These are phyloP conservation scores for Hymenoscyphus repandus DNA, from an alignment of 2,329 filamentous ascomycete species.

Conservation along the genomic window DNA sequence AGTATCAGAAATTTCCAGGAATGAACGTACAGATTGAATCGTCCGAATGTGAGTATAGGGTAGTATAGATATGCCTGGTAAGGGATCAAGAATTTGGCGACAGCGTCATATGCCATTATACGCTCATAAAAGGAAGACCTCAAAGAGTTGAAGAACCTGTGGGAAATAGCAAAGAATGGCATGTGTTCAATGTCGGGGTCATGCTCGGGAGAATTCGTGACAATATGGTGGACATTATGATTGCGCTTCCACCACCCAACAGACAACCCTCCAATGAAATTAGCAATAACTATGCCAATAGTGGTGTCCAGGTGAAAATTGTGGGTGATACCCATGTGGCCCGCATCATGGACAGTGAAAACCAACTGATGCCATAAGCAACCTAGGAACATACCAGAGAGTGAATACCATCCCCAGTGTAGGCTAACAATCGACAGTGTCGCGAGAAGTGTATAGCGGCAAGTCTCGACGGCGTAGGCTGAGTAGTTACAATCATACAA, in stretches of 20 bases:
- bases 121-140: conserved; percentile 79
- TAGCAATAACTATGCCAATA: conserved; percentile 85
- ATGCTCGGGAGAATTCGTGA: conserved; percentile 92
- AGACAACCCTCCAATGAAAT: conserved; percentile 84
- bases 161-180: conserved; percentile 82
- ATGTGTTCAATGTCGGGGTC: conserved; percentile 93
- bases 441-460: conserved; percentile 67
- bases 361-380: conserved; percentile 91
- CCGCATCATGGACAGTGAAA: conserved; percentile 91
- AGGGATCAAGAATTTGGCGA: conserved; percentile 65
- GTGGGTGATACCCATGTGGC: conserved; percentile 97
- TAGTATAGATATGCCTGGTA: conserved; percentile 82
- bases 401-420: conserved; percentile 58
- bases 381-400: conserved; percentile 71
- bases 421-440: conserved; percentile 56
- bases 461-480: conserved; percentile 69
- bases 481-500: conserved; percentile 82
- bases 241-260: conserved; percentile 96
- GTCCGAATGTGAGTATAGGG: conserved; percentile 70
- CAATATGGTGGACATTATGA: conserved; percentile 95
- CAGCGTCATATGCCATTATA: conserved; percentile 70
- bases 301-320: conserved; percentile 75
- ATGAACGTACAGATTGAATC: conserved; percentile 81
- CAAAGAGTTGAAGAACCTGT: conserved; percentile 69
- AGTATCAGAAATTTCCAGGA: conserved; percentile 73